These are phyloP conservation scores for Exsudoporus frostii DNA, from an alignment of 768 basidiomycete species.

Conservation along the genomic window DNA sequence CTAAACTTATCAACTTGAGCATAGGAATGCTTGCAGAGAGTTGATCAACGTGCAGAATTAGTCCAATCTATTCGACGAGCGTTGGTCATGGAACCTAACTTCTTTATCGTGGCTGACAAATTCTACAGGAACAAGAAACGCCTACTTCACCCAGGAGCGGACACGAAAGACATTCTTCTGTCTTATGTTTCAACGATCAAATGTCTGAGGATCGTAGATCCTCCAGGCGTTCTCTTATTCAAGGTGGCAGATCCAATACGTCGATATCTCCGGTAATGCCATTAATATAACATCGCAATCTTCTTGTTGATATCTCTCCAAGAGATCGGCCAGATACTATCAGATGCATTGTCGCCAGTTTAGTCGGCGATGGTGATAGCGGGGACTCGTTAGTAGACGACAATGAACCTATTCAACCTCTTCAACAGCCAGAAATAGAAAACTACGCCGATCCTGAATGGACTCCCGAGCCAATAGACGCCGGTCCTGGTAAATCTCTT, in stretches of 20 bases:
- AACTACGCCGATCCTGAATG: conserved; percentile 91
- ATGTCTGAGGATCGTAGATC: conserved; percentile 86
- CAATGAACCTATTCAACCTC: conserved; percentile 72
- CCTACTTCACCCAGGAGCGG: conserved; percentile 92
- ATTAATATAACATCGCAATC: neutral
- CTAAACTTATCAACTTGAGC: neutral
- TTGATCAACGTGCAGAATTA: conserved; percentile 74
- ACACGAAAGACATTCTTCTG: conserved; percentile 84
- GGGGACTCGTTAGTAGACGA: conserved; percentile 83
- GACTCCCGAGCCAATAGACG: conserved; percentile 96
- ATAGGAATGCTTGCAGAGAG: conserved; percentile 76
- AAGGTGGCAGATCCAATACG: conserved; percentile 93
- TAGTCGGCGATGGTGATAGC: conserved; percentile 83
- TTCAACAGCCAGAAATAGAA: conserved; percentile 74
- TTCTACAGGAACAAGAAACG: conserved; percentile 71
- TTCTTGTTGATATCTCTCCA: neutral
- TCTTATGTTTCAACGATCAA: conserved; percentile 93
- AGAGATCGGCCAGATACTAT: conserved; percentile 92
- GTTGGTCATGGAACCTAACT: conserved; percentile 38
- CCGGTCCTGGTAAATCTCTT: conserved; percentile 72
- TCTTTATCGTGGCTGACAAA: conserved; percentile 4
- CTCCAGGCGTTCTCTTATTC: conserved; percentile 87
- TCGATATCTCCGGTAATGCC: conserved; percentile 71
- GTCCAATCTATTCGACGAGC: conserved; percentile 76
- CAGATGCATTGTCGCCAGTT: conserved; percentile 84